A percentile compares a stretch with the other conserved stretches of the same genome.
phyloP scores from a whole-genome alignment of 352 stramenopile species.

The Phytophthora hybrid region DNA sequence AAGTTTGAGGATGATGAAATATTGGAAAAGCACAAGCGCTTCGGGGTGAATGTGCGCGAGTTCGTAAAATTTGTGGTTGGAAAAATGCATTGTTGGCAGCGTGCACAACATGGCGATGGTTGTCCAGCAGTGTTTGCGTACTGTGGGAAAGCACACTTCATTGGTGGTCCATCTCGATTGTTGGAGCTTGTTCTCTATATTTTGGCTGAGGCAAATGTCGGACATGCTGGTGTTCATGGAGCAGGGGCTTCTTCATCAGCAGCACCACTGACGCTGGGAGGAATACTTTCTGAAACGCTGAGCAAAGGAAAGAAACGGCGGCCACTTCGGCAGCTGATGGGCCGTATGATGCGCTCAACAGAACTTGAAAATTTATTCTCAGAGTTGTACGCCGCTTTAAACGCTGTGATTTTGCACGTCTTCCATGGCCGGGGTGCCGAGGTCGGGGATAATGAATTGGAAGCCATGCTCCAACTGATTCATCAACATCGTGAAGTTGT shows the following conservation, averaged over 20 bases:
- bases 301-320: conserved; percentile 62
- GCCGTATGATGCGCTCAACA: conserved; percentile 60
- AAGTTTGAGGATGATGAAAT: conserved; percentile 55
- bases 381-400: conserved; percentile 62
- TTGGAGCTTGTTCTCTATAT: conserved; percentile 74
- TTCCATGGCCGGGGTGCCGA: conserved; percentile 61
- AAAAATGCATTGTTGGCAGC: conserved; percentile 79
- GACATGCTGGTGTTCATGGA: conserved; percentile 31
- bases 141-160: conserved; percentile 64
- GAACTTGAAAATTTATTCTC: conserved; percentile 62
- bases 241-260: conserved; percentile 23
- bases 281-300: conserved; percentile 64
- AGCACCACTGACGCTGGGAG: conserved; percentile 49
- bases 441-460: conserved; percentile 59
- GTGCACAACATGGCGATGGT: conserved; percentile 67
- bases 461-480: conserved; percentile 61
- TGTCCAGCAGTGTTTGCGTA: conserved; percentile 60
- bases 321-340: conserved; percentile 58
- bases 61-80: conserved; percentile 63
- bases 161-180: conserved; percentile 55
- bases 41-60: conserved; percentile 63
- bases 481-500: conserved; percentile 70
- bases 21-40: conserved; percentile 59
- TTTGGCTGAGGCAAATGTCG: conserved; percentile 55
- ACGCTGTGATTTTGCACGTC: conserved; percentile 71